Conservation (phyloP, 2,329 filamentous ascomycete species). For the Neurospora sp. region DNA sequence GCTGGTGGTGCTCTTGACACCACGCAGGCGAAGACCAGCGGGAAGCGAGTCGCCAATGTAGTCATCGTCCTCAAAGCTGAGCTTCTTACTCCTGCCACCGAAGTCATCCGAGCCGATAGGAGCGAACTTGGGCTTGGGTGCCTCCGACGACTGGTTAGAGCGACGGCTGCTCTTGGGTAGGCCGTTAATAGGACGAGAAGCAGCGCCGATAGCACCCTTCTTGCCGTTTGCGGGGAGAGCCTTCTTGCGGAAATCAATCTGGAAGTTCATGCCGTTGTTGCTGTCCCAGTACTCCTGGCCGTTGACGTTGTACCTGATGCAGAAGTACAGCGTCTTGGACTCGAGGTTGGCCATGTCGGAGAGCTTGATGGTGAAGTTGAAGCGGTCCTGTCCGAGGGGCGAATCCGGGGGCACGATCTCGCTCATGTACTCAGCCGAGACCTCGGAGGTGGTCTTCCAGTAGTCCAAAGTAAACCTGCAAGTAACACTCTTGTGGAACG, state of each 20-base stretch:
- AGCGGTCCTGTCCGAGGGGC: conserved; percentile 66
- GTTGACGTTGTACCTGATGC: conserved; percentile 76
- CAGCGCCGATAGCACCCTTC: conserved; percentile 39
- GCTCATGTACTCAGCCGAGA: conserved; percentile 76
- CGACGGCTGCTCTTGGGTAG: conserved; percentile 60
- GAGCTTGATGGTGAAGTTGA: conserved; percentile 89
- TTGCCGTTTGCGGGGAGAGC: conserved; percentile 51
- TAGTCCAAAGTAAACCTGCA: conserved; percentile 94
- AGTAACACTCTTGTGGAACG: conserved; percentile 81
- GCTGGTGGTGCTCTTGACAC: conserved; percentile 51
- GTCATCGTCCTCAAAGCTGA: conserved; percentile 44
- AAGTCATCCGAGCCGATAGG: conserved; percentile 62
- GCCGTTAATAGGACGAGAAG: conserved; percentile 39
- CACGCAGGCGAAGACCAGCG: conserved; percentile 58
- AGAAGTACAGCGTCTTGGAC: conserved; percentile 85
- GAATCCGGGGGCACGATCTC: conserved; percentile 60
- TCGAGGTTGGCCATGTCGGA: conserved; percentile 87
- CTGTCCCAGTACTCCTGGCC: conserved; percentile 93
- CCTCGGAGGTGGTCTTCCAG: conserved; percentile 97
- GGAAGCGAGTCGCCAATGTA: conserved; percentile 51
- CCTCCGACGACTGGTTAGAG: conserved; percentile 25
- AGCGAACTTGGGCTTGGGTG: conserved; percentile 44
- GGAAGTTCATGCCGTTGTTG: conserved; percentile 79
- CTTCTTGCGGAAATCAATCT: conserved; percentile 86
- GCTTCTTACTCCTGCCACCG: conserved; percentile 46